Evolutionary conservation across 257 asterid genomes (phyloP), one percentile per base, ranked within the genome.

Genomic region (Lycium ferocissimum): DNA sequence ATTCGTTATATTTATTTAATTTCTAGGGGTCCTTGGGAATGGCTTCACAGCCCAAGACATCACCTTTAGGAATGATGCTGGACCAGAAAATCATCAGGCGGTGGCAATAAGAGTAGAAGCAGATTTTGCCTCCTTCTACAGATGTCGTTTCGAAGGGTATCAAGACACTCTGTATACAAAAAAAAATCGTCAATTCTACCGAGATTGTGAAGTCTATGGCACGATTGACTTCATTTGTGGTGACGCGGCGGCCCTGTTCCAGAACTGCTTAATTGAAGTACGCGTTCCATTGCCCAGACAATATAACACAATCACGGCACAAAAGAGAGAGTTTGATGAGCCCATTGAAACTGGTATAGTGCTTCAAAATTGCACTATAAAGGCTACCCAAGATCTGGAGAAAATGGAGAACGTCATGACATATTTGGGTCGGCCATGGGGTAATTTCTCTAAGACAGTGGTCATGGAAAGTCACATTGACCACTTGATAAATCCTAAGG

Each of bases 391-490:
- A 1, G 62, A 62, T 10, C 13, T 84, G 8, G 18, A 0, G 0
- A 10, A 43, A 37, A 38, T 1, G n/a, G 0, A 1, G 0, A 10
- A 17, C 0, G 2, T 7, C n/a, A 11, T 33, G 15, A 79, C 82
- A 15, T 79, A 71, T 40, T 80, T 88, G 5, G 90, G 90, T 5
- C 58, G 87, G 20, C 85, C 90, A 0, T 85, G 90, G 84, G 61
- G 49, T 0, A 9, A 26, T 4, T 83, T 15, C 1, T 61, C 88
- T 17, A 79, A 70, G 2, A 47, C 38, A 2, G 58, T 88, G 5
- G 9, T 83, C 15, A 40, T 70, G 65, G 35, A 79, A 6, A 47
- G 70, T 11, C 51, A 3, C 6, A 14, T 85, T 6, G 88, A 54
- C 12, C 7, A 13, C 9, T 8, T 59, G 0, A 72, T 87, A 20